Evolutionary conservation across 257 asterid species (phyloP), one percentile per base, ranked within the genome.

Genomic region (Pogostemon cablin): DNA sequence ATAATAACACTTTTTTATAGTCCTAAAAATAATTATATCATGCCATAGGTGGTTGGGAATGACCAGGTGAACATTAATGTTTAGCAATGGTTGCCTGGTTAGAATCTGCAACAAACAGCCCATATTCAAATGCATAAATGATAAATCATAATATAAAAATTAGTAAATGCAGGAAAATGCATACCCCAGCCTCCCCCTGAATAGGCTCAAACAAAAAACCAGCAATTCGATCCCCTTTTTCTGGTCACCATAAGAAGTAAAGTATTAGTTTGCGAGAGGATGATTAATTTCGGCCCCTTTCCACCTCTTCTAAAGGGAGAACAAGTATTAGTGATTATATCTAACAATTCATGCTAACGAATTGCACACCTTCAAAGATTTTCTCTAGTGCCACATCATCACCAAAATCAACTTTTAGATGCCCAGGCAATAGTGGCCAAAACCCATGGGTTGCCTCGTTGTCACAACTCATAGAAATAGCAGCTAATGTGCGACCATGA

Each of bases 171-270:
- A 53, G 70, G 74, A 78, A 70, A 35, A 76, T 72, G 69, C 91
- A 59, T 87, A 93, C 99, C 97, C 99, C 99, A 5, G 99, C 99
- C 82, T 93, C 99, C 72, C 98, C 99, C 80, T 93, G 99, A 82
- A 93, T 93, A 62, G 99, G 99, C 83, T 93, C 99, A 77, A 93
- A 91, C 67, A 93, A 81, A 80, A 93, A 93, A 66, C 95, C 99
- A 76, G 96, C 99, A 35, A 93, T 87, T 61, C 64, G 86, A 73
- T 91, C 95, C 68, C 96, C 98, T 70, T 89, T 91, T 73, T 89
- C 99, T 93, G 92, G 71, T 83, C 67, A 78, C 58, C 78, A 81
- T 32, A 57, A 83, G 62, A 62, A 7, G n/a, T 66, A 67, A 78
- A 46, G 42, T 10, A 69, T 78, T 57, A 79, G 72, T 68, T 52